Base-by-base conservation (phyloP, 1,284 basidiomycete genomes). In the Agroathelia rolfsii region DNA sequence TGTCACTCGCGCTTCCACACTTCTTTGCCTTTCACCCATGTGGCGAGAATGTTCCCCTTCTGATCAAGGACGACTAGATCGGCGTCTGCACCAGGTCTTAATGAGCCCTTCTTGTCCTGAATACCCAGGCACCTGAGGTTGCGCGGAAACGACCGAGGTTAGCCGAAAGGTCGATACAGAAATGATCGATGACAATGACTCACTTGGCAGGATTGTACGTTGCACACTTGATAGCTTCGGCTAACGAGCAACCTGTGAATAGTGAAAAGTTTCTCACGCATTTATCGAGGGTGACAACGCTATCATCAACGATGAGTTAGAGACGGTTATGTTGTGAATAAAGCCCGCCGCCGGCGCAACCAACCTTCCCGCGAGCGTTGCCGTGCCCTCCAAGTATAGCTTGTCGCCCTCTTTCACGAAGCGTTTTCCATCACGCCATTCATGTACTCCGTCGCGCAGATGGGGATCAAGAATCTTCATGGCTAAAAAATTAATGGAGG, bases 391-490 rank as follows among this genome's bases (percentile, higher is more conserved):
- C 12, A 94, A 62, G 48, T 80, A 85, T 24, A 94, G 72, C 47
- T 71, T 78, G 42, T 80, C 71, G 8, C 89, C 88, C 39, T 80
- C 70, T 51, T 93, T 92, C 35, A 80, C 65, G 49, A 92, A 77
- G 5, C 70, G 67, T 44, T 76, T 72, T 9, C 76, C 77, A 44
- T 86, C 79, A 21, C 88, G 74, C 88, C 90, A 94, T 48, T 82
- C 74, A 52, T 93, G 82, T 16, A 83, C 58, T 6, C 89, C 90
- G 48, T 94, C 86, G 21, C 72, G 66, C 24, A 90, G 70, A 45
- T 77, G 64, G 3, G 88, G 89, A 55, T 94, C 88, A 30, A 94
- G 66, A 44, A 89, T 80, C 46, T 81, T 82, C 76, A 87, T 82
- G 3, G 86, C 85, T 85, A 41, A 18, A 28, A 32, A 20, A 18